These are phyloP conservation scores for Carpinus viminea DNA, from an alignment of 306 rosid genomes.

Conservation along the genomic window DNA sequence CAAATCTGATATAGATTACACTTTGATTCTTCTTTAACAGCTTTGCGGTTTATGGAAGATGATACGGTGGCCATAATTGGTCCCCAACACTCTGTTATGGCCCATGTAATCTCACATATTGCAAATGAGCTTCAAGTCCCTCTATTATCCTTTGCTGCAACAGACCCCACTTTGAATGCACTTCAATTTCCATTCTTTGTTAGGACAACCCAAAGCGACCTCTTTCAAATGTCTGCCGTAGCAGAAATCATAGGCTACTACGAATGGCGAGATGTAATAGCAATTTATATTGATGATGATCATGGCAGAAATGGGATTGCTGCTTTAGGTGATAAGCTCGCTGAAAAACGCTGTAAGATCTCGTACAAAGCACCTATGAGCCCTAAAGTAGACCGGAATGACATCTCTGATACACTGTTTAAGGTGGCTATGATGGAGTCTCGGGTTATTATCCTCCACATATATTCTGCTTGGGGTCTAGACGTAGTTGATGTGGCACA, in stretches of 20 bases:
- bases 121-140: slow-evolving; percentile 90
- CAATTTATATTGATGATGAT: slow-evolving; percentile 83
- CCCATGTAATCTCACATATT: slow-evolving; percentile 86
- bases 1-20: background rate
- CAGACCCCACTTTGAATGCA: slow-evolving; percentile 83
- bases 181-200: slow-evolving; percentile 91
- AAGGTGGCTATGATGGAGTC: slow-evolving; percentile 83
- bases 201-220: slow-evolving; percentile 66
- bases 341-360: slow-evolving; percentile 76
- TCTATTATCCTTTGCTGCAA: slow-evolving; percentile 69
- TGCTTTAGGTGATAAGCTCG: slow-evolving; percentile 71
- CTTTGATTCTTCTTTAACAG: slow-evolving; percentile 36
- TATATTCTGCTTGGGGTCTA: slow-evolving; percentile 43
- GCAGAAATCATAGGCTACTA: slow-evolving; percentile 65
- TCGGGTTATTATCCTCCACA: slow-evolving; percentile 66
- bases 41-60: slow-evolving; percentile 66
- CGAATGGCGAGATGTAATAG: slow-evolving; percentile 84
- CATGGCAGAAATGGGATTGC: slow-evolving; percentile 84
- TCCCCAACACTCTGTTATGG: slow-evolving; percentile 76
- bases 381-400: slow-evolving; percentile 43
- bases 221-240: slow-evolving; percentile 77
- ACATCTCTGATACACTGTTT: slow-evolving; percentile 62
- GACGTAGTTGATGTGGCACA: slow-evolving; percentile 58
- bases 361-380: slow-evolving; percentile 76
- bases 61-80: slow-evolving; percentile 88